Base-by-base conservation (phyloP, 2,329 filamentous ascomycete species). In the Pseudogymnoascus verrucosus region DNA sequence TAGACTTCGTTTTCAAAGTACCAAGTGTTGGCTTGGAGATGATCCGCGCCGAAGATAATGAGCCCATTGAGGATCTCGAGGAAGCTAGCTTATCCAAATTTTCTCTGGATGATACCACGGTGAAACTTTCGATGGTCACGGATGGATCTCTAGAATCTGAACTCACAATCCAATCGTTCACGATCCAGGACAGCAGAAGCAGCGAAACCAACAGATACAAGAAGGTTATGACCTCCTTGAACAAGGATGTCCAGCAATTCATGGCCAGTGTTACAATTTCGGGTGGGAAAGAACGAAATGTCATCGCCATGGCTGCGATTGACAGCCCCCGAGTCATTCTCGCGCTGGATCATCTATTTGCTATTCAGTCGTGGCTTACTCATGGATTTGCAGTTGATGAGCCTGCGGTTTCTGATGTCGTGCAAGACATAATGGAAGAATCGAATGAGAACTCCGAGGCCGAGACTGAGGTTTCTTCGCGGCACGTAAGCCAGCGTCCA, bases 221-320 rank as follows among this genome's bases (percentile, higher is more conserved):
- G 61, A 96, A 93, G 74, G 97, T 99, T 77, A 98, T 99, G 95
- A 93, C 93, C 1, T 88, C 96, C 63, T 92, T 93, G 71, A 98
- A 97, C 75, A 93, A 92, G 69, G 89, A 93, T 63, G 92, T 95
- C 54, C 93, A 98, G 74, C 96, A 99, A 70, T 93, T 99, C 72
- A 99, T 99, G 95, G 95, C 95, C 16, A 97, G 90, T 73, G 79
- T 99, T 3, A 96, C 93, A 0, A 96, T 99, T 76, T 92, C 93
- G 0, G 90, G 92, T 14, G 92, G 92, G 3, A 80, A 86, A 36
- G 89, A 96, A 42, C 86, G 87, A 65, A 90, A 87, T 73, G 76
- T 98, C 63, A 96, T 98, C 71, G 91, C 91, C 1, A 89, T 99
- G 76, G 84, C 97, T 64, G 96, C 93, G 0, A 87, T 99, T 66